A percentile compares a stretch with the other conserved stretches of the same genome.
These are phyloP conservation scores for Selenicereus undatus DNA, from an alignment of 148 eudicot genomes.

Conservation along the genomic window DNA sequence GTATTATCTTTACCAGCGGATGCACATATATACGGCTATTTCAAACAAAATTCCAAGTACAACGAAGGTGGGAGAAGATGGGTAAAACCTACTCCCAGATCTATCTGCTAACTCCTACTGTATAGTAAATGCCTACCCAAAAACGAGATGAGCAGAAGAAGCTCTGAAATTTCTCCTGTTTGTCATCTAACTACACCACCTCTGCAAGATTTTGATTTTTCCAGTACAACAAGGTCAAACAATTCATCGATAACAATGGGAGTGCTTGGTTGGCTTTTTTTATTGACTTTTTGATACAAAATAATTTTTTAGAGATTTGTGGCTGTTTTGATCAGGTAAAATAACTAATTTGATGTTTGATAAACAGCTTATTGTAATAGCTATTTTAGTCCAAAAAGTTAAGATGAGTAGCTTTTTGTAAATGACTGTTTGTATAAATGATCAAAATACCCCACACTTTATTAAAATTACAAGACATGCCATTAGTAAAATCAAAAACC, in stretches of 20 bases:
- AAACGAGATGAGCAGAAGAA: slow-evolving; percentile 5
- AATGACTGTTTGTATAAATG: too few species aligned
- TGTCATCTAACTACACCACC: slow-evolving; percentile 13
- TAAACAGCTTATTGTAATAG: too few species aligned
- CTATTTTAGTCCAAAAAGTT: too few species aligned
- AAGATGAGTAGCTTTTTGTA: too few species aligned
- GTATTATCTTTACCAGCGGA: slow-evolving; percentile 5
- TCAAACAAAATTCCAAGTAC: slow-evolving; percentile 13
- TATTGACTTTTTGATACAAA: too few species aligned
- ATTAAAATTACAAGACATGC: too few species aligned
- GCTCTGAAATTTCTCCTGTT: not conserved
- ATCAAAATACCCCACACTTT: too few species aligned
- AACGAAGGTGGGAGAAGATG: slow-evolving; percentile 13
- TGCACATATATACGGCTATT: slow-evolving; percentile 13
- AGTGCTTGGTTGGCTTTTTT: too few species aligned
- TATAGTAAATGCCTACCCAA: not conserved
- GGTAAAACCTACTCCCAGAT: not conserved
- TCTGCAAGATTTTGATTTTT: slow-evolving; percentile 1
- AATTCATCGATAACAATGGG: not conserved
- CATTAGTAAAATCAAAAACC: too few species aligned
- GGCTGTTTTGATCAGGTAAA: too few species aligned
- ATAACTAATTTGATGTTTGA: too few species aligned
- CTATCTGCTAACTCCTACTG: not conserved
- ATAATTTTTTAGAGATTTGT: too few species aligned
- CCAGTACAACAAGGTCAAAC: slow-evolving; percentile 14